phyloP scores from a whole-genome alignment of 2,329 filamentous ascomycete genomes.

The Amauroascus niger region DNA sequence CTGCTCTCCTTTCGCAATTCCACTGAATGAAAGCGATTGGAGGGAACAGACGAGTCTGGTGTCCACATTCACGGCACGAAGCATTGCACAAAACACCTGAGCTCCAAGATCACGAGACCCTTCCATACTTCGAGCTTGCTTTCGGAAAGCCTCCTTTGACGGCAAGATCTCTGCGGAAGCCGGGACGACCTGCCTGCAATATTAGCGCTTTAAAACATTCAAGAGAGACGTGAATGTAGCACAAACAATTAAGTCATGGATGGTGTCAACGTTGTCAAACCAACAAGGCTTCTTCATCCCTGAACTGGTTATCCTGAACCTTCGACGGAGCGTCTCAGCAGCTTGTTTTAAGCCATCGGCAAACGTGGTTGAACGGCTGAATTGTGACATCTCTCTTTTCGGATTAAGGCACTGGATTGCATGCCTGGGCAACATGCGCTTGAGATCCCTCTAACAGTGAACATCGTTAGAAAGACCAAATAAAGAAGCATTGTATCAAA shows the following conservation, averaged over 20 bases:
- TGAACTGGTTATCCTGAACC: conserved; percentile 60
- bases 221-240: conserved; percentile 16
- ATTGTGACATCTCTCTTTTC: conserved; percentile 57
- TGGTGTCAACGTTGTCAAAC: conserved; percentile 56
- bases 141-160: conserved; percentile 63
- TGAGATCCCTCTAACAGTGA: conserved; percentile 40
- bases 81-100: conserved; percentile 78
- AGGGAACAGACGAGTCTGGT: conserved; percentile 81
- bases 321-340: conserved; percentile 55
- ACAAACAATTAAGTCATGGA: conserved; percentile 44
- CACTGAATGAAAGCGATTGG: conserved; percentile 65
- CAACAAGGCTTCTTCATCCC: conserved; percentile 64
- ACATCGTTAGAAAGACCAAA: conserved; percentile 13
- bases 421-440: conserved; percentile 55
- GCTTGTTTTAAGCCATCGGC: conserved; percentile 67
- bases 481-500: not conserved
- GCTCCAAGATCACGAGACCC: conserved; percentile 86
- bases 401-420: conserved; percentile 60
- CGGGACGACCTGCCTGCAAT: conserved; percentile 8
- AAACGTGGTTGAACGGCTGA: conserved; percentile 64
- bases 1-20: conserved; percentile 35
- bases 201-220: conserved; percentile 1
- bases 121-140: conserved; percentile 56
- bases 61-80: conserved; percentile 73
- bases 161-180: conserved; percentile 57